Percentiles rank a stretch among this genome's conserved stretches.
phyloP scores from a whole-genome alignment of 441 rosid genomes.

The Gossypium trilobum region DNA sequence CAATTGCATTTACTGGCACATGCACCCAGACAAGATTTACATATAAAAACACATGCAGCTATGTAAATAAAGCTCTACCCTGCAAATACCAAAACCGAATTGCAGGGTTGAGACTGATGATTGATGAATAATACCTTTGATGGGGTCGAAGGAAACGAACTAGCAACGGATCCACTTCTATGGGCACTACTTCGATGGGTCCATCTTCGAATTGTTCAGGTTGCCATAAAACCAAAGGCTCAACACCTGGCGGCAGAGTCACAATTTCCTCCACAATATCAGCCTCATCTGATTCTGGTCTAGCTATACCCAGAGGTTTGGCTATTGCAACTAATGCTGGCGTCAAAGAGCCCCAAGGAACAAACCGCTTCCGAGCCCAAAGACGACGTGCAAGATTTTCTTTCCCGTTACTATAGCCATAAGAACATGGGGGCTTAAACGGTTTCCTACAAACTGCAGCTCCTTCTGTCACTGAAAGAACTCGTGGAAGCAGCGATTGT shows the following conservation, averaged over 20 bases:
- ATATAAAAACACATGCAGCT: not conserved
- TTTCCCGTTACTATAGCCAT: slow-evolving; percentile 46
- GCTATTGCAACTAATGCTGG: slow-evolving; percentile 47
- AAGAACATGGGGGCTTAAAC: slow-evolving; percentile 73
- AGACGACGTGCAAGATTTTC: slow-evolving; percentile 74
- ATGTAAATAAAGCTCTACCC: not conserved
- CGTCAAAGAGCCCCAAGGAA: slow-evolving; percentile 82
- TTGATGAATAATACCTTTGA: slow-evolving; percentile 58
- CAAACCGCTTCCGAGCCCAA: slow-evolving; percentile 77
- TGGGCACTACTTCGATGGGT: slow-evolving; percentile 26
- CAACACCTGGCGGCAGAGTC: slow-evolving; percentile 69
- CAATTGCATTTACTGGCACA: not conserved
- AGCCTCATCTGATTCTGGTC: slow-evolving; percentile 19
- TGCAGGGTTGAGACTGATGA: not conserved
- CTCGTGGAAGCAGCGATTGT: slow-evolving; percentile 76
- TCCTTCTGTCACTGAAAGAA: slow-evolving; percentile 75
- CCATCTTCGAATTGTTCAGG: slow-evolving; percentile 49
- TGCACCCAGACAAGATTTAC: not conserved
- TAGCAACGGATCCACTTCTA: slow-evolving; percentile 74
- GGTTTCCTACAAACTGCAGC: slow-evolving; percentile 90
- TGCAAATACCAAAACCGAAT: not conserved
- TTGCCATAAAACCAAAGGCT: slow-evolving; percentile 82
- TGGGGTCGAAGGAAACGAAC: slow-evolving; percentile 90
- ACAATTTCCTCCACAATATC: slow-evolving; percentile 50
- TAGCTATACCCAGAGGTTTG: slow-evolving; percentile 24